Evolutionary conservation across 225 moss, liverwort and hornwort species (phyloP), one percentile per base, ranked within the genome.

Genomic region (Polytrichum formosum): DNA sequence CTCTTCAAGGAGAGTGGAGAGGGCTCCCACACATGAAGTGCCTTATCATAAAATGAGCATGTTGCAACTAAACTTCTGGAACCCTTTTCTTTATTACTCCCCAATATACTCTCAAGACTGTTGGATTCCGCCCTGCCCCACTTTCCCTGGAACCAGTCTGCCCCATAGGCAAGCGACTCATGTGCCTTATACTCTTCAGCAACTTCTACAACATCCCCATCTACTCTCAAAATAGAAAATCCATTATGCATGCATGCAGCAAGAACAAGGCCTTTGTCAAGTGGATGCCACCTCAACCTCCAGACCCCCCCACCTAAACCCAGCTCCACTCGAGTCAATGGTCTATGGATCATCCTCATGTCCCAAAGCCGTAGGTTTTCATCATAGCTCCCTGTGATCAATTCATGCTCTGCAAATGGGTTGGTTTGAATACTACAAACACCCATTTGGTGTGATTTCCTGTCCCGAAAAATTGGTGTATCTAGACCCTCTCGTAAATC

Each of bases 201-300:
- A 0, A 92, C 33, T 53, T 90, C 66, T 25, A 90, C 61, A 1
- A 28, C 76, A 33, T 65, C 78, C 4, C 67, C 92, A 4, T 68
- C 82, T 7, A 90, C 76, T 69, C 77, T 70, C 25, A 73, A 85
- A 56, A 94, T 54, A 63, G 90, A 84, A 70, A 94, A 83, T 5
- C 98, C 98, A 22, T 76, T 84, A 20, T 98, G 94, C 98, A 98
- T 98, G 63, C 98, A 98, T 5, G 98, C 98, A 1, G 94, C 91
- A 17, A 94, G 53, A 65, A 94, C 28, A 27, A 94, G 60, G 5
- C 67, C 70, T 18, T 16, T 63, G 1, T 85, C 82, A 22, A 66
- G 26, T 2, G 80, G 92, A 70, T 98, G 98, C 94, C 98, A 98
- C 81, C 92, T 94, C 81, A 94, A 2, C 72, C 91, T 91, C 98